Percentiles rank a stretch among this genome's conserved stretches.
These are phyloP conservation scores for Microdochium paspali DNA, from an alignment of 2,329 filamentous ascomycete species.

Conservation along the genomic window DNA sequence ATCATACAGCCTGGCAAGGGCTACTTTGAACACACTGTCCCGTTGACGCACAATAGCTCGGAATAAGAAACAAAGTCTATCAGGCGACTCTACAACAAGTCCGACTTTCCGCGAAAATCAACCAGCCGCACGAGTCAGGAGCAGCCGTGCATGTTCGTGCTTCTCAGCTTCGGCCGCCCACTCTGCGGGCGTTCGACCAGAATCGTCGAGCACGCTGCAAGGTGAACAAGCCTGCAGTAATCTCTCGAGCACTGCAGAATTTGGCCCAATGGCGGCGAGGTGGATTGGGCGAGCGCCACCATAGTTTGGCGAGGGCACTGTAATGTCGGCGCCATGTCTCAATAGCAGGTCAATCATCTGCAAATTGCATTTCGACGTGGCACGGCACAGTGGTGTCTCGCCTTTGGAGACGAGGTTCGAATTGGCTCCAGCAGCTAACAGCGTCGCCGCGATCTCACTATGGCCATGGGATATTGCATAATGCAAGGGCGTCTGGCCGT, in stretches of 20 bases:
- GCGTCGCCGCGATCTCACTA: constrained; percentile 5
- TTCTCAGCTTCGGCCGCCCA: constrained; percentile 12
- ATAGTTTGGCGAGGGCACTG: constrained; percentile 10
- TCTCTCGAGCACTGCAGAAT: constrained; percentile 6
- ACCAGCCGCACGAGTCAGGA: constrained; percentile 2
- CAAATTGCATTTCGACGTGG: constrained; percentile 10
- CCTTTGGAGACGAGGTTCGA: constrained; percentile 12
- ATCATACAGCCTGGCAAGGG: too few relatives aligned
- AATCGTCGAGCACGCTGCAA: constrained; percentile 9
- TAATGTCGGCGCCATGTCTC: constrained; percentile 7
- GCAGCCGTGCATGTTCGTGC: constrained; percentile 8
- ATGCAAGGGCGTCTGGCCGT: constrained; percentile 10
- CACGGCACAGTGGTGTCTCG: constrained; percentile 13
- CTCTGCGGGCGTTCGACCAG: constrained; percentile 9
- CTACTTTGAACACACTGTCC: background rate
- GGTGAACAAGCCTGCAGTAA: constrained; percentile 9
- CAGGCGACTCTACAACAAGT: background rate
- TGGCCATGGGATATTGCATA: constrained; percentile 12
- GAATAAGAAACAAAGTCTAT: background rate
- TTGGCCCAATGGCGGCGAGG: constrained; percentile 12
- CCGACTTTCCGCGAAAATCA: background rate
- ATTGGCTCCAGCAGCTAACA: constrained; percentile 11
- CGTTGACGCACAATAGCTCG: background rate
- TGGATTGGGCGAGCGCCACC: constrained; percentile 11
- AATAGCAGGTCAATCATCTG: constrained; percentile 9